Percentiles rank a stretch among this genome's conserved stretches.
Conservation (phyloP, 495 filamentous ascomycete genomes). For the Aspergillus bertholletiae region DNA sequence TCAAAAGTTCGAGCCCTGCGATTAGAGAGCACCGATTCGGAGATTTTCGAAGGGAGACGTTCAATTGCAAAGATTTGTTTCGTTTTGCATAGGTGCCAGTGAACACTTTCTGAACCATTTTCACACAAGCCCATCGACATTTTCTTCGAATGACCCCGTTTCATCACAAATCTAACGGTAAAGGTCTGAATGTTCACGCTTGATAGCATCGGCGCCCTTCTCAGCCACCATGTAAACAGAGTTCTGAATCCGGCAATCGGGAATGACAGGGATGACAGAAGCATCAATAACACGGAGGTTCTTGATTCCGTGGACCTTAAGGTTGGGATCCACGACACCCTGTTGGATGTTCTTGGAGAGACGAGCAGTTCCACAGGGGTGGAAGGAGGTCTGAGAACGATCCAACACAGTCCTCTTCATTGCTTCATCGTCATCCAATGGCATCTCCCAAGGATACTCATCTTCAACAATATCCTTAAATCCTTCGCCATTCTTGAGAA, state of each 20-base stretch:
- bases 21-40: no score
- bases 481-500: conserved; percentile 53
- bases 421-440: conserved; percentile 47
- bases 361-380: conserved; percentile 53
- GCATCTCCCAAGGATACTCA: conserved; percentile 61
- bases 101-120: no score
- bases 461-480: conserved; percentile 52
- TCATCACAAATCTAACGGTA: no score
- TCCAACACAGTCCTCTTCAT: conserved; percentile 56
- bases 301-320: conserved; percentile 50
- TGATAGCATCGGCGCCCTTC: conserved; percentile 41
- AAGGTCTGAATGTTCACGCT: no score
- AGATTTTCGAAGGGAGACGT: no score
- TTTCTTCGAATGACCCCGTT: no score
- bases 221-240: conserved; percentile 58
- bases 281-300: conserved; percentile 49
- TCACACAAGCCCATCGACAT: no score
- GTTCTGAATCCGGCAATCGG: conserved; percentile 41
- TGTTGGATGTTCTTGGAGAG: conserved; percentile 49
- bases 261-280: conserved; percentile 35
- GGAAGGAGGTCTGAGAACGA: conserved; percentile 57
- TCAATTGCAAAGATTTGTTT: no score
- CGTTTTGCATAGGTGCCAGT: no score
- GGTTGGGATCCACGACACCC: conserved; percentile 51
- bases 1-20: no score